Percentiles rank a stretch among this genome's conserved stretches.
Evolutionary conservation across 345 rosid genomes (phyloP).

Genomic region (Toxicodendron radicans): DNA sequence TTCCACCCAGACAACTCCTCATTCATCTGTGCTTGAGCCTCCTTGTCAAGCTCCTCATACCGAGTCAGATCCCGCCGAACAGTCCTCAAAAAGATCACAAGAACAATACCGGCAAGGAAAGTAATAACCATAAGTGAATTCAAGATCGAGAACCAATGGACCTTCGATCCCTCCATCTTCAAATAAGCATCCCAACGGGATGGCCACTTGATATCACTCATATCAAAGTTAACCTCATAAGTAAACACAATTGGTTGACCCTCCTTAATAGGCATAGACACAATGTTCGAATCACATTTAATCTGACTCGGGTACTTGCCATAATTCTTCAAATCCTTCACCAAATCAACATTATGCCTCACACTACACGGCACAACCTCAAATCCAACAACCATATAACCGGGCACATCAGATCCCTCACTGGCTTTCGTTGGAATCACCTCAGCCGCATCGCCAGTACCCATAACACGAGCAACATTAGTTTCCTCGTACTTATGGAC

Average conservation of each 20-base stretch:
- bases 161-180: conserved; percentile 85
- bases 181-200: conserved; percentile 87
- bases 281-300: conserved; percentile 70
- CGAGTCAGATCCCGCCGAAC: conserved; percentile 83
- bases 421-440: conserved; percentile 51
- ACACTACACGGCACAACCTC: conserved; percentile 82
- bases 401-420: conserved; percentile 44
- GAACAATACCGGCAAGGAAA: conserved; percentile 87
- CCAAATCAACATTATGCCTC: conserved; percentile 49
- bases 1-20: conserved; percentile 91
- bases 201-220: conserved; percentile 87
- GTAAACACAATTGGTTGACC: conserved; percentile 71
- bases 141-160: conserved; percentile 88
- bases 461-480: conserved; percentile 76
- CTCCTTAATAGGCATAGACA: conserved; percentile 68
- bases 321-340: conserved; percentile 57
- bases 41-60: conserved; percentile 89
- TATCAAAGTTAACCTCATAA: conserved; percentile 70
- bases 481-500: conserved; percentile 83
- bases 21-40: conserved; percentile 89
- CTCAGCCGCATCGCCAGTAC: conserved; percentile 82
- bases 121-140: conserved; percentile 82
- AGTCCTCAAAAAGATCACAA: conserved; percentile 86
- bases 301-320: conserved; percentile 59
- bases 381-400: conserved; percentile 88